These are phyloP conservation scores for Vitellaria paradoxa DNA, from an alignment of 179 eudicot species.

Conservation along the genomic window DNA sequence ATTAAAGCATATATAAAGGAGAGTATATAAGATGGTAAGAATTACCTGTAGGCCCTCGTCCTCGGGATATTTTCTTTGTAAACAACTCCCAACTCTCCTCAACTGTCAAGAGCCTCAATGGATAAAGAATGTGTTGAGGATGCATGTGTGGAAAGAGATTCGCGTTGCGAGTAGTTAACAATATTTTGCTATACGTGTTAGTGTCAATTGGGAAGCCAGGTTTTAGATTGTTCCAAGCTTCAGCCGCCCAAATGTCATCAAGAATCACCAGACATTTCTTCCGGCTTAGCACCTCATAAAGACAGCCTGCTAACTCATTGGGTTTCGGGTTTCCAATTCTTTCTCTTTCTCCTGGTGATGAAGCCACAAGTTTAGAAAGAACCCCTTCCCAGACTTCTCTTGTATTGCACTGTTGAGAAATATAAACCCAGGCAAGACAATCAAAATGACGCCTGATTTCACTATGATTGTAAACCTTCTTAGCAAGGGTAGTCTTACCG, in stretches of 20 bases:
- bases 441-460: constrained; percentile 17
- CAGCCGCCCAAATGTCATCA: not conserved
- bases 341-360: too few relatives aligned
- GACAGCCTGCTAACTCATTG: not conserved
- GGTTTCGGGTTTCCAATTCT: too few relatives aligned
- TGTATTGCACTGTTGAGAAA: constrained; percentile 7
- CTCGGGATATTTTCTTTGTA: too few relatives aligned
- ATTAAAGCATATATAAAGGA: too few relatives aligned
- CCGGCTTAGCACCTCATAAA: not conserved
- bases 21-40: too few relatives aligned
- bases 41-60: too few relatives aligned
- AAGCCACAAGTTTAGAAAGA: too few relatives aligned
- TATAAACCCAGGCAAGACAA: constrained; percentile 22
- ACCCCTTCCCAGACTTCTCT: too few relatives aligned
- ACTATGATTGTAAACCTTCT: constrained; percentile 16
- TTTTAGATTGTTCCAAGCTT: not conserved
- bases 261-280: not conserved
- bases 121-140: too few relatives aligned
- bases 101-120: too few relatives aligned
- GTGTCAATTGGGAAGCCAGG: not conserved
- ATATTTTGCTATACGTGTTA: not conserved
- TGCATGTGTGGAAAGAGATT: too few relatives aligned
- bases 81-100: too few relatives aligned
- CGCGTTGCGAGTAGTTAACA: not conserved
- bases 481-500: constrained; percentile 21